phyloP scores from a whole-genome alignment of 2,329 filamentous ascomycete species.

The Amauroascus niger region DNA sequence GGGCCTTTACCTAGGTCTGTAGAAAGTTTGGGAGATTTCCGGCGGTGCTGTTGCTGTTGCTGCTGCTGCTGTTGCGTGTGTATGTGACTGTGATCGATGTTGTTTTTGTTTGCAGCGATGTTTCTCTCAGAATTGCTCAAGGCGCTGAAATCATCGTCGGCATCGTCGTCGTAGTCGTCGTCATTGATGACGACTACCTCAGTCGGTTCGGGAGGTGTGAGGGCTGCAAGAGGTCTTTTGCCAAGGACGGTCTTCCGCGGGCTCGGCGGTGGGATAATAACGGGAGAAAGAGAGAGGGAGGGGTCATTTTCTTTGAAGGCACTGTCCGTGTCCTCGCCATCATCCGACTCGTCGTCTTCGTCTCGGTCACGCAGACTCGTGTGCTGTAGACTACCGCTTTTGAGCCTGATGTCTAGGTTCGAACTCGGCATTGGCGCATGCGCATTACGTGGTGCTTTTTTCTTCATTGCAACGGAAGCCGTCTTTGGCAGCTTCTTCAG shows the following conservation, averaged over 20 bases:
- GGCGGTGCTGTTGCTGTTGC: too few relatives aligned
- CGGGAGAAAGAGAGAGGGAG: slow-evolving; percentile 32
- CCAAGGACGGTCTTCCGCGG: slow-evolving; percentile 30
- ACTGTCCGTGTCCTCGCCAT: slow-evolving; percentile 29
- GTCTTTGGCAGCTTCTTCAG: slow-evolving; percentile 3
- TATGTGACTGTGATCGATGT: background rate
- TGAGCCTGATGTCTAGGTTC: slow-evolving; percentile 15
- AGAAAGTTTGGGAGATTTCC: slow-evolving; percentile 14
- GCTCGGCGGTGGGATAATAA: slow-evolving; percentile 28
- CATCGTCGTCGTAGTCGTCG: slow-evolving; percentile 22
- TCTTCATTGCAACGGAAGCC: slow-evolving; percentile 27
- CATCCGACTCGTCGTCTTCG: slow-evolving; percentile 23
- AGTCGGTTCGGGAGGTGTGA: slow-evolving; percentile 29
- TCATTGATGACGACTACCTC: slow-evolving; percentile 26
- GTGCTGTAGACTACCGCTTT: slow-evolving; percentile 4
- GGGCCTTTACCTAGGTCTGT: background rate
- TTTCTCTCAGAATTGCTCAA: slow-evolving; percentile 35
- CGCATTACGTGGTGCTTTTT: slow-evolving; percentile 15
- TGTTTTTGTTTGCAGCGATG: slow-evolving; percentile 30
- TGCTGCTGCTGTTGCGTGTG: too few relatives aligned
- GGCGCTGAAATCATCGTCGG: slow-evolving; percentile 17
- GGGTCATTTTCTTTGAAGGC: slow-evolving; percentile 44
- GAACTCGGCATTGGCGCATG: slow-evolving; percentile 5
- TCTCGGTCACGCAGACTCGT: slow-evolving; percentile 17
- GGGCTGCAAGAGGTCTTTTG: slow-evolving; percentile 38